Conservation (phyloP, 495 filamentous ascomycete species). For the Xylaria grammica region DNA sequence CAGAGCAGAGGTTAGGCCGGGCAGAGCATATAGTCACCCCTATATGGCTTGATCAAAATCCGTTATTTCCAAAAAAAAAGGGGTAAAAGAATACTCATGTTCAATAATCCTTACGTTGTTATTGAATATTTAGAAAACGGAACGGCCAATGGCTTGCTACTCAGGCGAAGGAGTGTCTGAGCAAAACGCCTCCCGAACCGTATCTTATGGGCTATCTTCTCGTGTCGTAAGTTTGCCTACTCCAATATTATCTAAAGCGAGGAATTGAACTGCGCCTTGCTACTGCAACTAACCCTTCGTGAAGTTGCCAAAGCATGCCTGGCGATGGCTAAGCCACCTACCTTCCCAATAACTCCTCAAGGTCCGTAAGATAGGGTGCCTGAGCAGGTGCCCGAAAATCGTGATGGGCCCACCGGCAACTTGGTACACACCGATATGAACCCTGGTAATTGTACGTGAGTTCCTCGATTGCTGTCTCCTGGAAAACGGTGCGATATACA, state of each 20-base stretch:
- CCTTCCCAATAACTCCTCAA: neutral
- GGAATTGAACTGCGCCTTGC: neutral
- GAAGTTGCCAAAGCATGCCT: neutral
- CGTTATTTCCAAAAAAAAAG: neutral
- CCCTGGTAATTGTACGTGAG: neutral
- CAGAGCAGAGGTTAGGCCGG: neutral
- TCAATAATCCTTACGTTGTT: neutral
- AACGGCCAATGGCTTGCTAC: neutral
- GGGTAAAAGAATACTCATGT: neutral
- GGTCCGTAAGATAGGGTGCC: neutral
- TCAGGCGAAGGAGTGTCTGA: neutral
- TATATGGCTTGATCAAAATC: neutral
- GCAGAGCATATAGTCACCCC: neutral
- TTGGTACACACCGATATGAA: slow-evolving; percentile 5
- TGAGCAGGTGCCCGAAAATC: neutral
- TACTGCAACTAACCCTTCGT: neutral
- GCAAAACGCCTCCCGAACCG: neutral
- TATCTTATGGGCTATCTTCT: neutral
- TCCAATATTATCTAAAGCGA: neutral
- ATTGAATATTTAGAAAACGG: slow-evolving; percentile 8
- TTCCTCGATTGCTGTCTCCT: neutral
- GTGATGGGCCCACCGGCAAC: neutral
- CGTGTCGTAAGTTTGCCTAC: neutral
- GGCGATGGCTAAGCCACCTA: neutral
- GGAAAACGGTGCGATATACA: neutral